Evolutionary conservation across 2,329 filamentous ascomycete species (phyloP), one percentile per base, ranked within the genome.

Genomic region (Pseudocercospora pini-densiflorae): DNA sequence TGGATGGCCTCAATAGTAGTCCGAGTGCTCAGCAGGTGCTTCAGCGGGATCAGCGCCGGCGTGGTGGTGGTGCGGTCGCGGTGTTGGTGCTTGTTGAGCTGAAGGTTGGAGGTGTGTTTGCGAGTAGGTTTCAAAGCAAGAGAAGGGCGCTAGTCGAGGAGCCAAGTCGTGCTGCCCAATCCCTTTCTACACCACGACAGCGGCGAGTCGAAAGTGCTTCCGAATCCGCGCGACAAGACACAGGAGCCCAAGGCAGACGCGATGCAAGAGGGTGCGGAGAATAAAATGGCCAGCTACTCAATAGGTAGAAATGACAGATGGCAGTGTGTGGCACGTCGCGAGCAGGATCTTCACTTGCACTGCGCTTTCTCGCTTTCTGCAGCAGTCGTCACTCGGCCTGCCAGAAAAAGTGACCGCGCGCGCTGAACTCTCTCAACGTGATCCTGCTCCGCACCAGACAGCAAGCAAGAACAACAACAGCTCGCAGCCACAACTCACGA

Each of bases 21-120:
- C 53, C 59, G 59, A 58, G n/a, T 19, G 55, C 29, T 43, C 27
- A 62, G 59, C 47, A 40, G 33, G 27, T 33, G 55, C n/a, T 40
- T 40, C 55, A 58, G 55, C n/a, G 55, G 55, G 23, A 43, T 58
- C 55, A 58, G 55, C 55, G 55, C 31, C 19, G 55, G 55, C 14
- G 55, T 19, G 19, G 55, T 24, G 55, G 55, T 40, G 53, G 29
- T 58, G 55, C 19, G 19, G 55, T 29, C 31, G 55, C 55, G 55
- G 31, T 58, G 31, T 58, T 36, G 55, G 55, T 58, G 55, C 29
- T 58, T n/a, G 33, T 57, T 51, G 47, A 27, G 47, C 47, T 51
- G 47, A 55, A 10, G 24, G 23, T 27, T 55, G 51, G 23, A 55
- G 16, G 51, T 33, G 23, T 27, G 27, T 24, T n/a, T 55, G 51